phyloP scores from a whole-genome alignment of 1,139 yeast species.

The Pichia sp. region DNA sequence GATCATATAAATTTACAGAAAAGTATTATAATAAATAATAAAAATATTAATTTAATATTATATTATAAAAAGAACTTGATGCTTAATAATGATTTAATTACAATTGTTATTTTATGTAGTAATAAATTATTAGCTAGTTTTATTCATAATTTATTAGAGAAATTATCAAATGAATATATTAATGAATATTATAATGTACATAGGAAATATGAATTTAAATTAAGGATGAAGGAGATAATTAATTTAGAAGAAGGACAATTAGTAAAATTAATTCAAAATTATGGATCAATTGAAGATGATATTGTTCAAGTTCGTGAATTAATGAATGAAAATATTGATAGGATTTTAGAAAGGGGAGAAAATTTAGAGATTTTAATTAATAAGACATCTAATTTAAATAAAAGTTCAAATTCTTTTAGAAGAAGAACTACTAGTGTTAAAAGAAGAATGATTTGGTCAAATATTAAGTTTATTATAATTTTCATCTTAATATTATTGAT shows the following conservation, averaged over 20 bases:
- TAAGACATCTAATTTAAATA: conserved; percentile 71
- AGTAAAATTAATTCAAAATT: conserved; percentile 24
- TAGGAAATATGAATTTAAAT: conserved; percentile 38
- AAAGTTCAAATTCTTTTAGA: conserved; percentile 64
- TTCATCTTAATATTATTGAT: conserved; percentile 28
- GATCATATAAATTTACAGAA: conserved; percentile 21
- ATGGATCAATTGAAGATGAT: conserved; percentile 46
- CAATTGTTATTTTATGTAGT: conserved; percentile 44
- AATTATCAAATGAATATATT: conserved; percentile 40
- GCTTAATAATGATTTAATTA: conserved; percentile 38
- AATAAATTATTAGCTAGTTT: conserved; percentile 40
- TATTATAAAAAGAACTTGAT: conserved; percentile 46
- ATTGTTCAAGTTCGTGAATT: conserved; percentile 49
- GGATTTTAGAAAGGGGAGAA: conserved; percentile 74
- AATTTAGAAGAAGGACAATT: conserved; percentile 43
- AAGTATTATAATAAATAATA: conserved; percentile 8
- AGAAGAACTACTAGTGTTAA: conserved; percentile 61
- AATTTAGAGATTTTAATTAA: conserved; percentile 67
- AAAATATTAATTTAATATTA: conserved; percentile 30
- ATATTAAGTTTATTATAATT: conserved; percentile 39
- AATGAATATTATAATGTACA: conserved; percentile 18
- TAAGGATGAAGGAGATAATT: conserved; percentile 47
- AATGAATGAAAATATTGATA: conserved; percentile 66
- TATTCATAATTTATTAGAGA: conserved; percentile 42
- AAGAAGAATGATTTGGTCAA: conserved; percentile 62